Evolutionary conservation across 2,329 filamentous ascomycete genomes (phyloP), one percentile per base, ranked within the genome.

Genomic region (Mycosphaerella sp.): DNA sequence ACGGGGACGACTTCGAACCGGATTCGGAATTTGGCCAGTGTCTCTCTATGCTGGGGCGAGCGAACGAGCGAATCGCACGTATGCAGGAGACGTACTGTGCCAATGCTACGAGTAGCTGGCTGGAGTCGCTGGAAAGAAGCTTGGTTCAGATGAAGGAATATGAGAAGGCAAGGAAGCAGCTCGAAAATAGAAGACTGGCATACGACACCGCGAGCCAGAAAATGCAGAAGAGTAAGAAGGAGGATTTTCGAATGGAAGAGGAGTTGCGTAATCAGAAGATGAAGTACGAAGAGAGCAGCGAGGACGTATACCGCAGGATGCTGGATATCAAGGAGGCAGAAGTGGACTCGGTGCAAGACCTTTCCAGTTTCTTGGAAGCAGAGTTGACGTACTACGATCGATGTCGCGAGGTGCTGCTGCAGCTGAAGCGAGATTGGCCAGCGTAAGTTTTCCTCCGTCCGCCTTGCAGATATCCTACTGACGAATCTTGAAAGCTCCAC

Each of bases 101-200:
- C 34, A 81, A 87, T 64, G 86, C 89, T 58, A 95, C 87, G 12
- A 80, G 82, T 34, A 86, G 81, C 69, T 96, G 92, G 92, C 78
- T 95, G 54, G 90, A 96, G 70, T 90, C 87, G n/a, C 76, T 95
- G 21, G 92, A 97, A 70, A 80, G 90, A 61, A 95, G 87, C 26
- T 73, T 95, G 49, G 85, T 89, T 36, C 93, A 95, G 79, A 92
- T 97, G 89, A 96, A 95, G 71, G 93, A 97, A 68, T 97, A 95
- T 66, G 90, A 96, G 80, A 78, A 81, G 61, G 83, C 92, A 48
- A 86, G 92, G 67, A 96, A 93, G 81, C 96, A 95, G 81, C 85
- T 97, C 61, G 93, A 97, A 70, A 87, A 78, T 66, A 85, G 92
- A 55, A 83, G 92, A 56, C 78, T 97, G 54, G 90, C 90, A 59